Evolutionary conservation across 345 rosid species (phyloP).

Genomic region (Eucalyptus viminalis): DNA sequence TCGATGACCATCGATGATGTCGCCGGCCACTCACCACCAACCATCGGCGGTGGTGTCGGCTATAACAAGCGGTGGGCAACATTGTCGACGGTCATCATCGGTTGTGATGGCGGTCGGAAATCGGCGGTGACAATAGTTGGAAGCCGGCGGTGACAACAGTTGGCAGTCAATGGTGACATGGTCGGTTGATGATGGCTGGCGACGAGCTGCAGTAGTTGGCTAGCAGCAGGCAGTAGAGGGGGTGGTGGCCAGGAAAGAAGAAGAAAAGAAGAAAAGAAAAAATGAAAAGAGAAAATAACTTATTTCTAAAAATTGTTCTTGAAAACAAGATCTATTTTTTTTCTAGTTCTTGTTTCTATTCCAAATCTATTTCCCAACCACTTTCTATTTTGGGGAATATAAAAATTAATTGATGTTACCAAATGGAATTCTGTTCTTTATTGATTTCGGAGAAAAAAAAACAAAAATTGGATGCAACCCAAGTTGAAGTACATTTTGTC

Average conservation of each 20-base stretch:
- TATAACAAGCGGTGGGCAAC: accelerated
- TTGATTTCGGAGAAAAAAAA: accelerated
- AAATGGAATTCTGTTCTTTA: accelerated
- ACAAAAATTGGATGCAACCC: accelerated
- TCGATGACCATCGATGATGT: too few species aligned
- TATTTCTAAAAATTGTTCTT: accelerated
- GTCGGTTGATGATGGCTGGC: accelerated
- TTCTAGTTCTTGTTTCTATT: accelerated
- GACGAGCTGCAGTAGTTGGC: accelerated
- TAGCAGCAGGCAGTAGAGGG: accelerated
- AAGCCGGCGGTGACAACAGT: accelerated
- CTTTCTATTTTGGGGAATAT: accelerated
- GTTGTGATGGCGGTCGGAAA: too few species aligned
- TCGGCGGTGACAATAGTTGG: accelerated
- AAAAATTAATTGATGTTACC: accelerated
- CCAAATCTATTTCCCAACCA: accelerated
- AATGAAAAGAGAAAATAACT: too few species aligned
- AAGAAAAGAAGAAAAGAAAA: too few species aligned
- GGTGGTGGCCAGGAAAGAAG: too few species aligned
- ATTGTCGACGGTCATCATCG: too few species aligned
- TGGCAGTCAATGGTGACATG: too few species aligned
- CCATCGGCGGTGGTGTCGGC: accelerated
- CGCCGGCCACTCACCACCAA: accelerated
- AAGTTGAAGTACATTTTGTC: neutral
- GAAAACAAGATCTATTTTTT: accelerated